These are phyloP conservation scores for Ceratobasidium sp. DNA, from an alignment of 1,284 basidiomycete species.

Conservation along the genomic window DNA sequence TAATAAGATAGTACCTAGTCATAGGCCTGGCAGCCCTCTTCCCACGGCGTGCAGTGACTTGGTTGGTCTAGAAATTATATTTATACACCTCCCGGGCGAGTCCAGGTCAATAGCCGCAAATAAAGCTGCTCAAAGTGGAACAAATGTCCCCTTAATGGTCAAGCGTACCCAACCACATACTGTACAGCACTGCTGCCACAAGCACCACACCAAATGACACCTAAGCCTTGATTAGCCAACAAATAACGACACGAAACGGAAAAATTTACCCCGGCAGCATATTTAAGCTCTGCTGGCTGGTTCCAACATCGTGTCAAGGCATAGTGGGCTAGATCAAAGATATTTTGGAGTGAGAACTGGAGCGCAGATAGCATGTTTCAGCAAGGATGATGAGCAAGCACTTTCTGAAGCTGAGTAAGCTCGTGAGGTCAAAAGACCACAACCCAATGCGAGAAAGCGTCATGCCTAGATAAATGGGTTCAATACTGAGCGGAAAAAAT, in stretches of 20 bases:
- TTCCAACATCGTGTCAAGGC: slow-evolving; percentile 32
- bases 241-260: slow-evolving; percentile 4
- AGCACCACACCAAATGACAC: slow-evolving; percentile 51
- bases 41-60: too few species aligned
- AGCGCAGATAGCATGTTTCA: slow-evolving; percentile 58
- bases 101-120: too few species aligned
- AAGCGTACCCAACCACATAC: slow-evolving; percentile 46
- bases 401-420: slow-evolving; percentile 64
- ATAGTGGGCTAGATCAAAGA: slow-evolving; percentile 49
- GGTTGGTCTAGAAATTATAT: too few species aligned
- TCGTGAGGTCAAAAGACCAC: slow-evolving; percentile 67
- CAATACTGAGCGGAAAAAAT: background rate
- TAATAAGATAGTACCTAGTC: too few species aligned
- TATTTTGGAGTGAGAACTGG: slow-evolving; percentile 49
- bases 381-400: slow-evolving; percentile 60
- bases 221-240: slow-evolving; percentile 43
- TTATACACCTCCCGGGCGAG: too few species aligned
- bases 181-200: slow-evolving; percentile 49
- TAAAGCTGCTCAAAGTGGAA: slow-evolving; percentile 44
- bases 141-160: slow-evolving; percentile 47
- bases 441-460: slow-evolving; percentile 65
- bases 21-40: too few species aligned
- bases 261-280: slow-evolving; percentile 48
- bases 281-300: slow-evolving; percentile 33
- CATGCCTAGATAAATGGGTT: slow-evolving; percentile 58